Conservation (phyloP, 495 filamentous ascomycete genomes). For the Penicillium chermesinum region DNA sequence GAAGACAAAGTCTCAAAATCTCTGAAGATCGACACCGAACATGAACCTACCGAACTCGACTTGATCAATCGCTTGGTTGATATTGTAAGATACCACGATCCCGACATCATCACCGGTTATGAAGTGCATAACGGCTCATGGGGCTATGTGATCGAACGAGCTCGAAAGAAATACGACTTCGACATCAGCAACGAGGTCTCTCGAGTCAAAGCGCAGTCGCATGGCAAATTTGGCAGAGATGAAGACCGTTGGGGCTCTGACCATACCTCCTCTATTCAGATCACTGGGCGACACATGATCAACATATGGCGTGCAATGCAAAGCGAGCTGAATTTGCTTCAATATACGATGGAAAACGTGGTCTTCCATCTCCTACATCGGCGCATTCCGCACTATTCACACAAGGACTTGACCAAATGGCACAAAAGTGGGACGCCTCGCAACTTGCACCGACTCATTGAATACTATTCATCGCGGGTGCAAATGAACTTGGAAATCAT, state of each 20-base stretch:
- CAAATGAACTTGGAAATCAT: slow-evolving; percentile 86
- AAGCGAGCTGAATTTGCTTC: slow-evolving; percentile 74
- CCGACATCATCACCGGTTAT: slow-evolving; percentile 91
- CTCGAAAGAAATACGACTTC: slow-evolving; percentile 79
- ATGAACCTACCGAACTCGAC: slow-evolving; percentile 76
- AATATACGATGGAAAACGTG: slow-evolving; percentile 97
- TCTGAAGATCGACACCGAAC: slow-evolving; percentile 56
- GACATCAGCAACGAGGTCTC: slow-evolving; percentile 88
- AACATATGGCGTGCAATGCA: slow-evolving; percentile 98
- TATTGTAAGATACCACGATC: slow-evolving; percentile 78
- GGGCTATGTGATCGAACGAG: slow-evolving; percentile 93
- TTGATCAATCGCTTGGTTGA: slow-evolving; percentile 77
- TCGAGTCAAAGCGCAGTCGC: slow-evolving; percentile 73
- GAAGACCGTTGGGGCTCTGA: slow-evolving; percentile 89
- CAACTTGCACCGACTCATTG: slow-evolving; percentile 67
- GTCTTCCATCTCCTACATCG: slow-evolving; percentile 86
- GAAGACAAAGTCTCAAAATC: slow-evolving; percentile 46
- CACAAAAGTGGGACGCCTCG: slow-evolving; percentile 61
- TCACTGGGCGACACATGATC: slow-evolving; percentile 92
- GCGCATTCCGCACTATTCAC: slow-evolving; percentile 86
- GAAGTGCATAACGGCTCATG: slow-evolving; percentile 91
- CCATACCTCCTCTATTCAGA: slow-evolving; percentile 75
- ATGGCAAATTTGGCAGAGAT: slow-evolving; percentile 79
- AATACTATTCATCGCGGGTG: slow-evolving; percentile 73
- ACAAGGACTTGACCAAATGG: slow-evolving; percentile 74